A percentile compares a stretch with the other conserved stretches of the same genome.
These are phyloP conservation scores for Dichotomopilus funicola DNA, from an alignment of 2,329 filamentous ascomycete genomes.

Conservation along the genomic window DNA sequence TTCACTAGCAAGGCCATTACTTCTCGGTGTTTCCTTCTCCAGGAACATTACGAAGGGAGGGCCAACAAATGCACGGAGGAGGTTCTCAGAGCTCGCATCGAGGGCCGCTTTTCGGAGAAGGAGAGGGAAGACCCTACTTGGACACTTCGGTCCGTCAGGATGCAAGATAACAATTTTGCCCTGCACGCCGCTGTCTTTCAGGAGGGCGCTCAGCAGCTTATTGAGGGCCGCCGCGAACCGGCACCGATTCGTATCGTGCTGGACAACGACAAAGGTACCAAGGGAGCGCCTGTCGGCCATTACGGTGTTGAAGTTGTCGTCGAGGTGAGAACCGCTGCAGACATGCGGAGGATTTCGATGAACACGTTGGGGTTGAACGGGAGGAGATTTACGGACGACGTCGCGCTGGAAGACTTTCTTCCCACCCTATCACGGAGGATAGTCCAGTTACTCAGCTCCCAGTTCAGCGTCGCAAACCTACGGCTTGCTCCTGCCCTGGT, in stretches of 20 bases:
- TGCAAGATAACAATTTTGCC: constrained; percentile 53
- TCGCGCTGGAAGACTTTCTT: constrained; percentile 66
- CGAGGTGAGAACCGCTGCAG: constrained; percentile 48
- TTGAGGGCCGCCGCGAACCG: constrained; percentile 60
- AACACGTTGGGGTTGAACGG: constrained; percentile 60
- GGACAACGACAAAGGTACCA: constrained; percentile 61
- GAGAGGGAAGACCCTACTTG: constrained; percentile 76
- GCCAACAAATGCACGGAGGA: constrained; percentile 76
- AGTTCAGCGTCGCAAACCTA: constrained; percentile 62
- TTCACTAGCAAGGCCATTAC: constrained; percentile 47
- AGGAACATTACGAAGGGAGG: constrained; percentile 71
- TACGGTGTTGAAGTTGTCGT: constrained; percentile 67
- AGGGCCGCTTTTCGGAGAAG: constrained; percentile 74
- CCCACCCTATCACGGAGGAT: constrained; percentile 69
- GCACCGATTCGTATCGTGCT: constrained; percentile 67
- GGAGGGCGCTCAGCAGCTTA: constrained; percentile 55
- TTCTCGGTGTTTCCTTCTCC: constrained; percentile 63
- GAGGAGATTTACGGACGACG: constrained; percentile 64
- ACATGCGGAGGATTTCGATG: constrained; percentile 44
- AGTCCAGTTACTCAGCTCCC: constrained; percentile 62
- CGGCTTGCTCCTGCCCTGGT: constrained; percentile 62
- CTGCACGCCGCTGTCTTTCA: constrained; percentile 66
- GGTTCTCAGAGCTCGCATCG: constrained; percentile 75
- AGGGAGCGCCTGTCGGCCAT: constrained; percentile 58
- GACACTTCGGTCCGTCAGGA: constrained; percentile 66